Evolutionary conservation across 495 filamentous ascomycete species (phyloP).

Genomic region (Articulospora tetracladia): DNA sequence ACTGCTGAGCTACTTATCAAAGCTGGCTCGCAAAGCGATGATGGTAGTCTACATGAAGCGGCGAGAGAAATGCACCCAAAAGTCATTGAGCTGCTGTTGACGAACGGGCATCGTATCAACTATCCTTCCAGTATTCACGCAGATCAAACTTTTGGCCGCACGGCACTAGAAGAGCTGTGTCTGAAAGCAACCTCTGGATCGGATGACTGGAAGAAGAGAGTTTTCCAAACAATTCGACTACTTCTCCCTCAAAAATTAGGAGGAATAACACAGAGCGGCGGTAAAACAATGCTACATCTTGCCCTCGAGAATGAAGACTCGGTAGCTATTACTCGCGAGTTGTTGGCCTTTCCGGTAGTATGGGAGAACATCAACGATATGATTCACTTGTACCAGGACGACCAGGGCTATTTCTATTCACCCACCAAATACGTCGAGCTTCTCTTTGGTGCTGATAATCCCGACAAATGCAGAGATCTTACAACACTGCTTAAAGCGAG

Average conservation of each 20-base stretch:
- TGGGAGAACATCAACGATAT: conserved; percentile 6
- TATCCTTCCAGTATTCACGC: conserved; percentile 1
- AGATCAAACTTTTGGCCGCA: not conserved
- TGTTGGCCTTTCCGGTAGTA: not conserved
- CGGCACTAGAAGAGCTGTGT: not conserved
- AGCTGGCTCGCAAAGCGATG: not conserved
- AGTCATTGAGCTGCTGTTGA: not conserved
- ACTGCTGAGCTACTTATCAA: not conserved
- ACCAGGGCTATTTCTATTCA: conserved; percentile 3
- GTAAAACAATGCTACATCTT: conserved; percentile 7
- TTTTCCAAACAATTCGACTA: not conserved
- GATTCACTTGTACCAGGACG: not conserved
- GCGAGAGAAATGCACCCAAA: not conserved
- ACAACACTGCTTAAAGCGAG: not conserved
- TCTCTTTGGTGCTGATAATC: not conserved
- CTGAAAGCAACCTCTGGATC: conserved; percentile 3
- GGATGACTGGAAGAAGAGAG: conserved; percentile 2
- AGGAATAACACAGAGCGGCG: not conserved
- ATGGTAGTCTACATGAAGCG: not conserved
- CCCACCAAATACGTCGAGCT: conserved; percentile 6
- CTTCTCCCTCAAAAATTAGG: not conserved
- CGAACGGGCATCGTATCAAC: not conserved
- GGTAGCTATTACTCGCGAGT: not conserved
- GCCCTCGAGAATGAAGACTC: conserved; percentile 1
- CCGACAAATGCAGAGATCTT: not conserved